A percentile compares a stretch with the other conserved stretches of the same genome.
These are phyloP conservation scores for Fusarium pseudoanthophilum DNA, from an alignment of 2,329 filamentous ascomycete species.

Conservation along the genomic window DNA sequence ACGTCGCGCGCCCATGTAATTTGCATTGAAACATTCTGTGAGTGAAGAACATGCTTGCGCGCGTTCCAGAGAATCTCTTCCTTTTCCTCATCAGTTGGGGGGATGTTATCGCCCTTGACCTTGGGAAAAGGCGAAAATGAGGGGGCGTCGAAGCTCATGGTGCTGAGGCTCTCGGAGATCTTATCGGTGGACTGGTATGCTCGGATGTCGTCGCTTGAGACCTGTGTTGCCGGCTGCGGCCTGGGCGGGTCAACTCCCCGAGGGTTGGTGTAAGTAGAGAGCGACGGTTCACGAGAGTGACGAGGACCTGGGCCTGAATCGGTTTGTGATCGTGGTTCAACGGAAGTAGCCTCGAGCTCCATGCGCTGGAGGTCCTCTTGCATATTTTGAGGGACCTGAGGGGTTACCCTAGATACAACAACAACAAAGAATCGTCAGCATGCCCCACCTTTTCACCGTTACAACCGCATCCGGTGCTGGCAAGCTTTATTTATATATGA, in stretches of 20 bases:
- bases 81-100: conserved; percentile 92
- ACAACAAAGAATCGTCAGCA: conserved; percentile 52
- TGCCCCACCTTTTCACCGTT: conserved; percentile 50
- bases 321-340: conserved; percentile 49
- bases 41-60: conserved; percentile 84
- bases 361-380: conserved; percentile 92
- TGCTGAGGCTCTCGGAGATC: conserved; percentile 52
- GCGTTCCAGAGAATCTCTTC: conserved; percentile 89
- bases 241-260: conserved; percentile 45
- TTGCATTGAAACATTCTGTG: conserved; percentile 95
- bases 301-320: conserved; percentile 47
- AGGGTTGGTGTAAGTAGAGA: conserved; percentile 53
- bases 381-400: conserved; percentile 96
- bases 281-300: conserved; percentile 57
- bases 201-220: conserved; percentile 52
- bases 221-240: conserved; percentile 48
- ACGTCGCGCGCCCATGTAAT: conserved; percentile 96
- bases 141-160: conserved; percentile 68
- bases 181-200: conserved; percentile 53
- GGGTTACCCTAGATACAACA: conserved; percentile 77
- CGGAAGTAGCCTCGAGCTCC: conserved; percentile 78
- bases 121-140: conserved; percentile 94
- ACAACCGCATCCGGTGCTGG: conserved; percentile 41
- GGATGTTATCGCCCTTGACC: conserved; percentile 86
- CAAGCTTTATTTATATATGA: conserved; percentile 31